A percentile compares a stretch with the other conserved stretches of the same genome.
Conservation (phyloP, 148 eudicot genomes). For the Beta vulgaris region DNA sequence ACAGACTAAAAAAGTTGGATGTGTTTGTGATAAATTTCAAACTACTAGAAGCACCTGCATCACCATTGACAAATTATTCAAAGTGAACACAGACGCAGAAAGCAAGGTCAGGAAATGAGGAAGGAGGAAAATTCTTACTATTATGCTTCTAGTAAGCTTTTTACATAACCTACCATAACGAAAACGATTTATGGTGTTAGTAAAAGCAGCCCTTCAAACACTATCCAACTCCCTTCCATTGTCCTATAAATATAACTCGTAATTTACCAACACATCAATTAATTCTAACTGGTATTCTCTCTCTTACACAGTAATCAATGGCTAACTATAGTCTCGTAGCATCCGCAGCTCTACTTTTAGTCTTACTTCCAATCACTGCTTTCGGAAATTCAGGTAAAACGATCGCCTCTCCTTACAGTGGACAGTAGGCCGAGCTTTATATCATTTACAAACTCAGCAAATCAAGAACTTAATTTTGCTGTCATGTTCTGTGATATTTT, state of each 20-base stretch:
- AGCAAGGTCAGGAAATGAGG: background rate
- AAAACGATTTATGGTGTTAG: background rate
- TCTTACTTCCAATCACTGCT: constrained; percentile 7
- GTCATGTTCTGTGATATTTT: background rate
- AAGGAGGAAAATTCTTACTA: background rate
- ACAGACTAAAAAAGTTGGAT: background rate
- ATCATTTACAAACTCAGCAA: background rate
- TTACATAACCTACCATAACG: background rate
- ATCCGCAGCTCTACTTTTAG: constrained; percentile 16
- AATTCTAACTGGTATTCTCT: background rate
- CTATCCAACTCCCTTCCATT: background rate
- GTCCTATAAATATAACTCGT: constrained; percentile 11
- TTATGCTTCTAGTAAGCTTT: constrained; percentile 1
- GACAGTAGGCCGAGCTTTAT: background rate
- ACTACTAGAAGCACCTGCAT: constrained; percentile 20
- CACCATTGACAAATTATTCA: background rate
- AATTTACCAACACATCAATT: background rate
- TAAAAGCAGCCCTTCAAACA: background rate
- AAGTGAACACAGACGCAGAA: background rate
- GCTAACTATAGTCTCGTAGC: constrained; percentile 2
- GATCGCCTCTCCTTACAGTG: background rate
- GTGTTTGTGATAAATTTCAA: constrained; percentile 11
- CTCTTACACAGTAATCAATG: background rate
- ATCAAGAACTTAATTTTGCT: background rate
- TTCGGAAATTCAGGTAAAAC: constrained; percentile 27